Evolutionary conservation across 345 rosid species (phyloP).

Genomic region (Arabis hirsuta): DNA sequence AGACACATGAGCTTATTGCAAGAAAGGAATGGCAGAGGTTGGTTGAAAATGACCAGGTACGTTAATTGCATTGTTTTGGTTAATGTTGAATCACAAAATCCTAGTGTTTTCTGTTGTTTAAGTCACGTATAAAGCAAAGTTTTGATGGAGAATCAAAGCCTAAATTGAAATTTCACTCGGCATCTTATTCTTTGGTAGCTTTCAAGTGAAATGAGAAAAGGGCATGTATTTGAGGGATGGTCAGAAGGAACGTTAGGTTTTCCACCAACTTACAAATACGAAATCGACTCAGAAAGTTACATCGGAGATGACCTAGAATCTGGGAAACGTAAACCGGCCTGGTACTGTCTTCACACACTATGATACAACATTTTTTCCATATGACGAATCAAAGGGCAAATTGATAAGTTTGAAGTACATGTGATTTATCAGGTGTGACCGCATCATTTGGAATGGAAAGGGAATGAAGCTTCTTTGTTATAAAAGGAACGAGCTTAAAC

Average conservation of each 20-base stretch:
- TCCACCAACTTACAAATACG: constrained; percentile 93
- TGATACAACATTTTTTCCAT: neutral
- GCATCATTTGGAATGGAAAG: constrained; percentile 81
- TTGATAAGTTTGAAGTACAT: neutral
- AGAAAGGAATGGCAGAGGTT: constrained; percentile 69
- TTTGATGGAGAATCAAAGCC: neutral
- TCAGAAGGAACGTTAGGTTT: constrained; percentile 70
- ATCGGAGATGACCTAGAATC: constrained; percentile 70
- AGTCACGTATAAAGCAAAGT: neutral
- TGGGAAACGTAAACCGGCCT: constrained; percentile 87
- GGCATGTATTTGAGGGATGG: constrained; percentile 88
- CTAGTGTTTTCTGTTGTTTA: neutral
- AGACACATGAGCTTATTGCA: constrained; percentile 66
- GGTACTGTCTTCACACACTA: constrained; percentile 49
- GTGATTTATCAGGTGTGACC: constrained; percentile 74
- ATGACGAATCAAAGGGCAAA: neutral
- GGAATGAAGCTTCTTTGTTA: constrained; percentile 76
- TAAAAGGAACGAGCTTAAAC: constrained; percentile 69
- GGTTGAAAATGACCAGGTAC: constrained; percentile 87
- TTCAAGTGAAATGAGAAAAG: constrained; percentile 66
- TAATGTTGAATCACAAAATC: neutral
- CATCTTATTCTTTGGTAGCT: constrained; percentile 56
- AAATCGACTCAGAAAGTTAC: constrained; percentile 73
- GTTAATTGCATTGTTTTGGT: constrained; percentile 8
- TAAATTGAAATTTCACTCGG: neutral